phyloP scores from a whole-genome alignment of 2,329 filamentous ascomycete genomes.

The Stagonosporopsis rhizophila region DNA sequence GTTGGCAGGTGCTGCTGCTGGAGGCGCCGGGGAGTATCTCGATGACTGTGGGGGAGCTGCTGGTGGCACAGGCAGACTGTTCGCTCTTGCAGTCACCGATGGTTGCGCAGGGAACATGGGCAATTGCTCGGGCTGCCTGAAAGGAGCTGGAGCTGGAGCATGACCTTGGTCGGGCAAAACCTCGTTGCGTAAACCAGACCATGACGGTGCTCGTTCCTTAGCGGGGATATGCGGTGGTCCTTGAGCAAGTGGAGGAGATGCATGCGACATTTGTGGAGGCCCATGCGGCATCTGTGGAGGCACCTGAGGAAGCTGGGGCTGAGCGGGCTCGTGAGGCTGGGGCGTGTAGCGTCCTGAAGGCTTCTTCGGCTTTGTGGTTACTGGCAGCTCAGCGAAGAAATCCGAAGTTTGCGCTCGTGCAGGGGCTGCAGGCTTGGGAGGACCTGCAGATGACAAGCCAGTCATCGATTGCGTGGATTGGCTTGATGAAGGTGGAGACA shows the following conservation, averaged over 20 bases:
- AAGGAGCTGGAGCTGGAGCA: constrained; percentile 35
- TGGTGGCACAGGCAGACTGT: constrained; percentile 43
- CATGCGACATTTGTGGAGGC: constrained; percentile 30
- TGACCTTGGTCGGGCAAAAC: constrained; percentile 35
- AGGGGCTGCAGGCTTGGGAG: constrained; percentile 36
- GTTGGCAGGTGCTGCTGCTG: constrained; percentile 38
- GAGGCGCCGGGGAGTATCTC: constrained; percentile 48
- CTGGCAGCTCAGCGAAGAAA: constrained; percentile 59
- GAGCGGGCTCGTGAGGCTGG: constrained; percentile 39
- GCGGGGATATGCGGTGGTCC: constrained; percentile 33
- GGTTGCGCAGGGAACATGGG: constrained; percentile 47
- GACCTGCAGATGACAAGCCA: constrained; percentile 32
- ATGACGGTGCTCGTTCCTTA: constrained; percentile 46
- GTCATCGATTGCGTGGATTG: constrained; percentile 46
- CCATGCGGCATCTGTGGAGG: constrained; percentile 35
- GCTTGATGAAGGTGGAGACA: constrained; percentile 52
- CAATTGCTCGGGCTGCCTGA: constrained; percentile 53
- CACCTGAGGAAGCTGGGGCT: constrained; percentile 30
- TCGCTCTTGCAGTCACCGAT: constrained; percentile 38
- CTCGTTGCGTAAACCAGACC: constrained; percentile 47
- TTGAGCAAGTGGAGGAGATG: constrained; percentile 33
- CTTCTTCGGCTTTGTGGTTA: constrained; percentile 51
- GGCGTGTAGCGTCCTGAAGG: constrained; percentile 50
- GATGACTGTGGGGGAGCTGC: constrained; percentile 37
- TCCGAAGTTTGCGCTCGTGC: constrained; percentile 45